Base-by-base conservation (phyloP, 2,329 filamentous ascomycete genomes). In the Aspergillus sp. region DNA sequence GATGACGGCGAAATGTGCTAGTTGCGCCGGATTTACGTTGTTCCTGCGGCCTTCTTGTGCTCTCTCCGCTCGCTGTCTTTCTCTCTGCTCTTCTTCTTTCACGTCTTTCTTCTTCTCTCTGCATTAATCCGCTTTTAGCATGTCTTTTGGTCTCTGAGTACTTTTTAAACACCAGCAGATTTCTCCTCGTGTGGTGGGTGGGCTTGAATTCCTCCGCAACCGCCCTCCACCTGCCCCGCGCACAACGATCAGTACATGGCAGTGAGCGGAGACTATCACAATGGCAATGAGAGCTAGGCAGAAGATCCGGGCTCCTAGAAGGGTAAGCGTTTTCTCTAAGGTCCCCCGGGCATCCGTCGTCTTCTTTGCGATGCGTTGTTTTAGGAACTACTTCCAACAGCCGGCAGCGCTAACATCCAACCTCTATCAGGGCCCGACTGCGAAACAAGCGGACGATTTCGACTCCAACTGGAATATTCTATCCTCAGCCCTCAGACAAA, bases 381-480 rank as follows among this genome's bases (percentile, higher is more conserved):
- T 7, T 3, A n/a, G 16, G 35, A 17, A 3, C 14, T 17, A 4
- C 4, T 4, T n/a, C 35, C 6, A n/a, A 38, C 4, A 38, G 35
- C 35, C 7, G 14, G 8, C 16, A n/a, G 35, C 13, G 16, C 16
- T n/a, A 50, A 14, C 17, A 44, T 13, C 8, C 4, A 16, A 30
- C 4, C 8, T 35, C 53, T 56, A 49, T 56, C 38, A 87, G 84
- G 81, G 82, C 52, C 69, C 85, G 19, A 64, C 67, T 3, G 78
- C 77, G 53, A 66, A 63, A 55, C 84, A 87, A 59, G 78, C 81
- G 9, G 80, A 88, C 62, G 90, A 95, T 60, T 96, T 96, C 67
- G 89, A 96, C n/a, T 79, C 82, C 2, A 89, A 86, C 61, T 99
- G 94, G 94, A 78, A 79, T 13, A 83, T 85, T 42, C 82, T 99